Evolutionary conservation across 208 protist species (phyloP), one percentile per base, ranked within the genome.

Genomic region (Trypanosoma avium): DNA sequence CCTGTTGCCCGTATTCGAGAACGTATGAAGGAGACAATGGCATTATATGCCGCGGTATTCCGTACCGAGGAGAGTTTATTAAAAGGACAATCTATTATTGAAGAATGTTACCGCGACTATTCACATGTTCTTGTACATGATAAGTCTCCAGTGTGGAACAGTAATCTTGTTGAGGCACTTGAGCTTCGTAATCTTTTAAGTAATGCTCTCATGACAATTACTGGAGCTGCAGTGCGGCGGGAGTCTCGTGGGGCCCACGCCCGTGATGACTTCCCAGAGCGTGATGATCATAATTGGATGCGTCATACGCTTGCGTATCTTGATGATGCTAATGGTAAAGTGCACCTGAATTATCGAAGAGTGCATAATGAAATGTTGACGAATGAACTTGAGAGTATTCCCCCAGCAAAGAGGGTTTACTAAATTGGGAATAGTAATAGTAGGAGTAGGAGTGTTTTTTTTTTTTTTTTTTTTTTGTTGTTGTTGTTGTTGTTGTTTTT

Each of bases 211-310:
- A 73, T 97, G 64, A 99, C 98, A 26, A 97, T 98, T 75, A 86
- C 79, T 45, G 74, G 88, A 29, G 98, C 93, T 27, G 89, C 98
- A 68, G 94, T 84, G 43, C 94, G 97, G 67, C 98, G 95, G 74
- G 98, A 99, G 90, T 97, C 80, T 57, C 94, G 98, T 62, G 98
- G 98, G 49, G 98, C 98, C 10, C 98, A 99, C 77, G 97, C 98
- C 5, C 92, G 98, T 57, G 98, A 99, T 67, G 98, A 99, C 82
- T 99, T 80, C 78, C 85, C 81, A 1, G 88, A 98, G 52, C 88
- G 96, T 50, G 97, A 99, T 69, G 97, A 99, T 75, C 86, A 86
- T 58, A 96, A 99, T 72, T 99, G 98, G 98, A 98, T 99, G 94
- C 99, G 99, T 85, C 98, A 99, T 85, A 99, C 98, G 0, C 81